Percentiles rank a stretch among this genome's conserved stretches.
Conservation (phyloP, 208 protist genomes). For the Leishmania amazonensis region DNA sequence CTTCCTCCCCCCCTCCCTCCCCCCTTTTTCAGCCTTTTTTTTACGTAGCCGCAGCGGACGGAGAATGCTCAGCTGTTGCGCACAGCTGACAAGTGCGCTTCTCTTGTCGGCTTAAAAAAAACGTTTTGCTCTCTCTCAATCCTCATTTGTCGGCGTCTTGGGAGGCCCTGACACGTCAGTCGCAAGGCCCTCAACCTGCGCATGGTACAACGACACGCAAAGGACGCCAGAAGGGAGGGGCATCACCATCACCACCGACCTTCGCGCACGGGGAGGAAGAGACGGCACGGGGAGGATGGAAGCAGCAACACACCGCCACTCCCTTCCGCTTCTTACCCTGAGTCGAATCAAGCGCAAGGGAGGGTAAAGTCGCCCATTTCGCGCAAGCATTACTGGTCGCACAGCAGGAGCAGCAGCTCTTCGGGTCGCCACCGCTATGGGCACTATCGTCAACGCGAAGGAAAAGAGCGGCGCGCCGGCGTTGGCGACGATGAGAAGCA, state of each 20-base stretch:
- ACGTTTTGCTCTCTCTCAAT: neutral
- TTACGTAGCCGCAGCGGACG: neutral
- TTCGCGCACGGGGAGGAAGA: constrained; percentile 3
- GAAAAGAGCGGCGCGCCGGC: neutral
- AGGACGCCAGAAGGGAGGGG: neutral
- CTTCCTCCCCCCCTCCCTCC: neutral
- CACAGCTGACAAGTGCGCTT: neutral
- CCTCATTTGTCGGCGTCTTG: neutral
- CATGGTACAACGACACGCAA: neutral
- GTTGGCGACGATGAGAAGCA: neutral
- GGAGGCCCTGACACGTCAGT: neutral
- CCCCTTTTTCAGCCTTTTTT: neutral
- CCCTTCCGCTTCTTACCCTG: neutral
- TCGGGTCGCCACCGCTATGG: neutral
- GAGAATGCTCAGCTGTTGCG: neutral
- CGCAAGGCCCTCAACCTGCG: neutral
- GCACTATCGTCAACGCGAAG: neutral
- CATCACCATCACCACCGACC: neutral
- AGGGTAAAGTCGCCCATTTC: neutral
- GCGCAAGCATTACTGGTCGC: neutral
- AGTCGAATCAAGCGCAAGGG: neutral
- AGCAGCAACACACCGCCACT: neutral
- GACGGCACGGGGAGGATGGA: neutral
- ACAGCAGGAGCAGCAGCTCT: constrained; percentile 2
- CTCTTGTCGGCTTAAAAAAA: neutral